These are phyloP conservation scores for Mucuna pruriens DNA, from an alignment of 306 rosid genomes.

Conservation along the genomic window DNA sequence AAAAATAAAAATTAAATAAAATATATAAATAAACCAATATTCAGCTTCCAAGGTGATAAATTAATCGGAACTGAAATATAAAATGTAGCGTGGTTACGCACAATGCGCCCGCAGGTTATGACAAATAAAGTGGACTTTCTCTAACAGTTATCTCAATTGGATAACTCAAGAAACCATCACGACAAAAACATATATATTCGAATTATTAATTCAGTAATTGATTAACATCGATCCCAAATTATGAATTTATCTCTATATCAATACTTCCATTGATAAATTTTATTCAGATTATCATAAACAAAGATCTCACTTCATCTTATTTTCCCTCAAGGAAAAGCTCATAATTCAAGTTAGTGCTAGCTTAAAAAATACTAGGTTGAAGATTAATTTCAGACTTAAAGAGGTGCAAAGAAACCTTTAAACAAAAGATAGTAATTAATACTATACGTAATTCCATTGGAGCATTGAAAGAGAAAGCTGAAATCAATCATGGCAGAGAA, in stretches of 20 bases:
- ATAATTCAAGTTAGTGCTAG: neutral
- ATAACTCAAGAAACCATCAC: neutral
- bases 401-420: neutral
- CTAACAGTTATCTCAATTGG: neutral
- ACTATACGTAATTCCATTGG: neutral
- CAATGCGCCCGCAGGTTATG: neutral
- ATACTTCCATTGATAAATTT: neutral
- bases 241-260: neutral
- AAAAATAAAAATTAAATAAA: too few species aligned
- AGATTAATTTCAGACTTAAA: neutral
- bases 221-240: too few species aligned
- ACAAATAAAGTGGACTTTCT: neutral
- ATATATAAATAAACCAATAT: too few species aligned
- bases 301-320: neutral
- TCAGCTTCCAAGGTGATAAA: too few species aligned
- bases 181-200: neutral
- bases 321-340: neutral
- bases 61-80: neutral
- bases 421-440: too few species aligned
- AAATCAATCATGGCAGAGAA: neutral
- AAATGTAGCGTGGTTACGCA: neutral
- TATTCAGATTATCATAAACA: neutral
- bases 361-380: neutral
- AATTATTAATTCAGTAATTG: neutral
- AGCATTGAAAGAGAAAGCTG: neutral